Evolutionary conservation across 345 rosid species (phyloP).

Genomic region (Boechera divaricarpa): DNA sequence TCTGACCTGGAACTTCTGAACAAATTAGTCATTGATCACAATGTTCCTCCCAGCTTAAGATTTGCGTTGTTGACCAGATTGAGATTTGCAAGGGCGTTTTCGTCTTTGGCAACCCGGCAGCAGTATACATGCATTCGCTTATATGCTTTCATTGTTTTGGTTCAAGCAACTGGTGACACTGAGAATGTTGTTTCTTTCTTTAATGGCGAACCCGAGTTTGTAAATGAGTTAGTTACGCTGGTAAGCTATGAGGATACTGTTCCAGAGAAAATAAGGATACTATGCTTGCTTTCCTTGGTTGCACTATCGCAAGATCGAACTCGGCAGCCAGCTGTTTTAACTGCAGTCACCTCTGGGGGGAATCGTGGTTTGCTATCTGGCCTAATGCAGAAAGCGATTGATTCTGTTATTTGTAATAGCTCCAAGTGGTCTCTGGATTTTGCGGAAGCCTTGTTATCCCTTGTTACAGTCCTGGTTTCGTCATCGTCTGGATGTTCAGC

Average conservation of each 20-base stretch:
- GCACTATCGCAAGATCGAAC: conserved; percentile 94
- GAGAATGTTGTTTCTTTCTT: conserved; percentile 87
- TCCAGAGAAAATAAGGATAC: conserved; percentile 83
- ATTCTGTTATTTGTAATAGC: conserved; percentile 68
- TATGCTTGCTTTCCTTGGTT: conserved; percentile 82
- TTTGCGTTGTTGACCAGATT: conserved; percentile 82
- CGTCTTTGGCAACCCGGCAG: conserved; percentile 74
- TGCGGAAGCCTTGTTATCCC: conserved; percentile 90
- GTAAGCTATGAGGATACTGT: conserved; percentile 82
- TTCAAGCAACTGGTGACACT: conserved; percentile 80
- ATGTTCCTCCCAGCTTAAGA: conserved; percentile 82
- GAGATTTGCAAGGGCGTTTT: conserved; percentile 90
- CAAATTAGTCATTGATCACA: conserved; percentile 70
- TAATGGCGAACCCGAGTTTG: conserved; percentile 92
- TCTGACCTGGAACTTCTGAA: conserved; percentile 82
- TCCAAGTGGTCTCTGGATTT: conserved; percentile 81
- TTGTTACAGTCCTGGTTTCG: conserved; percentile 88
- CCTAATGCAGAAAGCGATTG: conserved; percentile 90
- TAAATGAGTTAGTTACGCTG: conserved; percentile 79
- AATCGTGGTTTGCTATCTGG: conserved; percentile 90
- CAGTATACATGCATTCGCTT: conserved; percentile 91
- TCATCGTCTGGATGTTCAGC: conserved; percentile 93
- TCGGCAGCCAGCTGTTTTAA: conserved; percentile 80
- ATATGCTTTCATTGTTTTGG: conserved; percentile 90
- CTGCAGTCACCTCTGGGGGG: conserved; percentile 91